These are phyloP conservation scores for Hypoxylon rickii DNA, from an alignment of 495 filamentous ascomycete genomes.

Conservation along the genomic window DNA sequence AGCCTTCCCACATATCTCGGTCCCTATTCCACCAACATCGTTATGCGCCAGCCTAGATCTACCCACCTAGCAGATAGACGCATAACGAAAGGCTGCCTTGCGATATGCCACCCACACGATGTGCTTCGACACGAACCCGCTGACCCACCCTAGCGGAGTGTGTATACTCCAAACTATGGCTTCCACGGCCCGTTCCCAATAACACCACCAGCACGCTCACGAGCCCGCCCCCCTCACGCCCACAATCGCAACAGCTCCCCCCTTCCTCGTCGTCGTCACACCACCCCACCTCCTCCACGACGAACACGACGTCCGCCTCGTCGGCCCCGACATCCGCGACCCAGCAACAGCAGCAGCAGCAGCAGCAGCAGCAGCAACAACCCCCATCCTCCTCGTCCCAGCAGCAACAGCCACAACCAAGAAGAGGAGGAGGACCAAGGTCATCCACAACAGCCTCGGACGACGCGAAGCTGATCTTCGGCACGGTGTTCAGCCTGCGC, in stretches of 20 bases:
- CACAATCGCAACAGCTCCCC: slow-evolving; percentile 21
- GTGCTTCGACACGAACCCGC: no score
- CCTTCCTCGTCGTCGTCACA: not conserved
- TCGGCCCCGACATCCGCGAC: not conserved
- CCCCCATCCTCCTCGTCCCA: not conserved
- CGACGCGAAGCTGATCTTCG: slow-evolving; percentile 96
- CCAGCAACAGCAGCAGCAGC: not conserved
- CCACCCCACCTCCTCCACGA: slow-evolving; percentile 20
- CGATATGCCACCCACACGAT: not conserved
- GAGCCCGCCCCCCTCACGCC: slow-evolving; percentile 17
- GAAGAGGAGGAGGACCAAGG: no score
- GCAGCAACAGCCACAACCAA: not conserved
- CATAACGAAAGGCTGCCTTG: not conserved
- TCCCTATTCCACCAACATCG: no score
- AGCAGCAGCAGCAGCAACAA: not conserved
- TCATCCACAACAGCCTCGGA: slow-evolving; percentile 68
- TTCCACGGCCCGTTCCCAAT: slow-evolving; percentile 14
- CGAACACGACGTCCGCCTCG: no score
- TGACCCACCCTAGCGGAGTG: slow-evolving; percentile 71
- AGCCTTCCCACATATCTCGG: no score
- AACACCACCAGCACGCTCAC: slow-evolving; percentile 6
- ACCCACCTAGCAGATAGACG: no score
- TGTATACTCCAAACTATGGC: slow-evolving; percentile 89
- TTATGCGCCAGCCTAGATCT: no score
- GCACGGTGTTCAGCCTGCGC: slow-evolving; percentile 90